Evolutionary conservation across 2,329 filamentous ascomycete species (phyloP), one percentile per base, ranked within the genome.

Genomic region (Pseudodiploospora longispora): DNA sequence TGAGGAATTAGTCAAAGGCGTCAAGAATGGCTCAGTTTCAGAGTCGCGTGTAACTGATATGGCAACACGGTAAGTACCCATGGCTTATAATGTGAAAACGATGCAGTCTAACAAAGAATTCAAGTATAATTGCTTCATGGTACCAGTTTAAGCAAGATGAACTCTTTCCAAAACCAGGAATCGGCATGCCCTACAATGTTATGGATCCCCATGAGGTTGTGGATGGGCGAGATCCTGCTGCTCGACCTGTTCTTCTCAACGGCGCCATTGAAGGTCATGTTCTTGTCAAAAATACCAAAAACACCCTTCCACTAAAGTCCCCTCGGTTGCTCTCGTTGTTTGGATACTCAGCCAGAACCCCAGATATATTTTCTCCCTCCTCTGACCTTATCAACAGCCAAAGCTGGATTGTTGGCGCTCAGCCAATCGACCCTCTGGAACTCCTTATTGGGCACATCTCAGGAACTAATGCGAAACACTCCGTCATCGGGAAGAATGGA

Each of bases 231-330:
- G 73, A 82, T 53, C 60, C 40, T 56, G 61, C 61, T 5, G 60
- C 66, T 4, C 58, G 59, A 30, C 48, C 56, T 1, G 58, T 61
- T 1, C 57, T 80, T 0, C 55, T 81, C 0, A 65, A 76, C n/a
- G 75, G 76, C 4, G 79, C 78, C 1, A 63, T 80, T 4, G 78
- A 82, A 52, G 78, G 80, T 4, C 78, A 82, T 43, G 80, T 83
- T 1, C 67, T 83, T 1, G 68, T 83, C 30, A 84, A 83, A 58
- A 83, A 84, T 55, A 62, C 56, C 34, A 74, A 75, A 36, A 66
- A 65, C 10, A 63, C 75, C 0, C 66, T 83, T 1, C 80, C 80
- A 0, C 59, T 84, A 0, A 66, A 67, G 6, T 59, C 67, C 8
- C 71, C 71, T 3, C 62, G 67, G 47, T 53, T 75, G 48, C 50